These are phyloP conservation scores for Rhynchosporium agropyri DNA, from an alignment of 2,329 filamentous ascomycete species.

Conservation along the genomic window DNA sequence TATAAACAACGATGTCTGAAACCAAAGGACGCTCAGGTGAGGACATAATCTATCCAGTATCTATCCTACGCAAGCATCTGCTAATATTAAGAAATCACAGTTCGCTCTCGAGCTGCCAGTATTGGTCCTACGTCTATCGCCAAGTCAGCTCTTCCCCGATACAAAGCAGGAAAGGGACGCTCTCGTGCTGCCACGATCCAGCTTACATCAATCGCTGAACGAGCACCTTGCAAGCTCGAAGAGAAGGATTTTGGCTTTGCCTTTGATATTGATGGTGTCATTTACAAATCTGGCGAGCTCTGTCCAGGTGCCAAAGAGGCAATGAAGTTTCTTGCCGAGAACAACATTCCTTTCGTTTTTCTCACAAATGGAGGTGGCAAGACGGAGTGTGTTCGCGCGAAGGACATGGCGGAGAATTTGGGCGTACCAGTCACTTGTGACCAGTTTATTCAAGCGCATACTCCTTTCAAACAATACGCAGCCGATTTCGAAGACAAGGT, in stretches of 20 bases:
- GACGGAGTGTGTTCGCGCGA: slow-evolving; percentile 31
- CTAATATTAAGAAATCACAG: no score
- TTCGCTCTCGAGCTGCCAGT: no score
- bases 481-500: slow-evolving; percentile 63
- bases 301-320: slow-evolving; percentile 66
- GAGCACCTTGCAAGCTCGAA: neutral
- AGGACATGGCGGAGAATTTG: slow-evolving; percentile 67
- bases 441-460: slow-evolving; percentile 77
- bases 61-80: no score
- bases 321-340: slow-evolving; percentile 68
- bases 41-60: no score
- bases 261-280: slow-evolving; percentile 75
- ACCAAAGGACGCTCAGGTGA: no score
- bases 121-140: no score
- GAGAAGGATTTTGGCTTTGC: slow-evolving; percentile 57
- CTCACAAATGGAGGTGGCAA: slow-evolving; percentile 57
- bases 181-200: neutral
- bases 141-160: no score
- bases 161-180: neutral
- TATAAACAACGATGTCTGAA: no score
- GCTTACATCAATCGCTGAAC: neutral
- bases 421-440: slow-evolving; percentile 6
- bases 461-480: slow-evolving; percentile 70
- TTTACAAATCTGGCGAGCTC: slow-evolving; percentile 68
- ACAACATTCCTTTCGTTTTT: slow-evolving; percentile 73